These are phyloP conservation scores for Zygosaccharomyces pseudobailii DNA, from an alignment of 1,139 yeast species.

Conservation along the genomic window DNA sequence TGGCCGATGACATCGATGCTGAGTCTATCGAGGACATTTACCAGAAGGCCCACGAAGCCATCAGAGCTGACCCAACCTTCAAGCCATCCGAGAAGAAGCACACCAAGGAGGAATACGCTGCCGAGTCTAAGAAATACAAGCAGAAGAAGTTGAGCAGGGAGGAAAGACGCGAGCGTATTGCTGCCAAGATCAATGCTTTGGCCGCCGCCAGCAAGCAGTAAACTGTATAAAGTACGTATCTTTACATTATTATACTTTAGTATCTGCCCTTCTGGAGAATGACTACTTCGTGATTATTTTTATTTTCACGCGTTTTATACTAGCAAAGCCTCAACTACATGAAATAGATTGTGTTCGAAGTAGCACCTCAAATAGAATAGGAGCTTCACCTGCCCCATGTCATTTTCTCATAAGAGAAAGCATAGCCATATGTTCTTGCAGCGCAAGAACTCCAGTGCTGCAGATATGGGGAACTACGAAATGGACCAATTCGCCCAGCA, in stretches of 20 bases:
- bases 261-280: not conserved
- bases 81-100: constrained; percentile 88
- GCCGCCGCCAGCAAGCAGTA: constrained; percentile 17
- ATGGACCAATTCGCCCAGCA: constrained; percentile 4
- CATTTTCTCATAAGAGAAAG: constrained; percentile 16
- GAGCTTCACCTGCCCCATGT: constrained; percentile 3
- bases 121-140: constrained; percentile 90
- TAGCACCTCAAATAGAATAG: not conserved
- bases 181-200: constrained; percentile 86
- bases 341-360: too few relatives aligned
- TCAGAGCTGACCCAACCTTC: constrained; percentile 94
- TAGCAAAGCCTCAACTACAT: too few relatives aligned
- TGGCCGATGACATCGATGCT: constrained; percentile 95
- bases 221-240: not conserved
- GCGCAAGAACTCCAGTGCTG: constrained; percentile 13
- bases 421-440: constrained; percentile 15
- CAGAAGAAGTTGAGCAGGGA: constrained; percentile 83
- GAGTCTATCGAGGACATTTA: constrained; percentile 95
- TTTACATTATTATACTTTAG: not conserved
- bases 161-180: constrained; percentile 85
- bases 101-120: constrained; percentile 98
- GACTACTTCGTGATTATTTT: not conserved
- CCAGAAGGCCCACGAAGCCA: constrained; percentile 89
- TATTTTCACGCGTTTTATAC: not conserved
- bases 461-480: constrained; percentile 10